A percentile compares a stretch with the other conserved stretches of the same genome.
phyloP scores from a whole-genome alignment of 768 basidiomycete species.

The Wakefieldia striispora region DNA sequence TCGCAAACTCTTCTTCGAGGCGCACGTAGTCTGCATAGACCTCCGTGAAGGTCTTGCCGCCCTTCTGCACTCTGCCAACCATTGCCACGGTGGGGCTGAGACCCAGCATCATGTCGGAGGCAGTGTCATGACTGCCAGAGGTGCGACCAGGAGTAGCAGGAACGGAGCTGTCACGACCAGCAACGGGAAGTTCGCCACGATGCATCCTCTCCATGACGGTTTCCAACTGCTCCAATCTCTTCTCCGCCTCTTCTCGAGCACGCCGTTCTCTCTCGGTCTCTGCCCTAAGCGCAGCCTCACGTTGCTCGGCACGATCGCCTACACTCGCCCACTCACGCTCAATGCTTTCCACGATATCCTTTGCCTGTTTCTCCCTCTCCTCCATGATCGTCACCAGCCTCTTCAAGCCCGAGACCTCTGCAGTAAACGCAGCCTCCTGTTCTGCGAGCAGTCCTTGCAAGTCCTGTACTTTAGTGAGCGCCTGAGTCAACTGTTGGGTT shows the following conservation, averaged over 20 bases:
- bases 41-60: slow-evolving; percentile 89
- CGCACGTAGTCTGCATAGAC: slow-evolving; percentile 89
- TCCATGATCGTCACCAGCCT: slow-evolving; percentile 84
- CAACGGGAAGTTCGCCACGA: slow-evolving; percentile 66
- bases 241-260: slow-evolving; percentile 69
- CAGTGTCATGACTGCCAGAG: slow-evolving; percentile 38
- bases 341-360: slow-evolving; percentile 76
- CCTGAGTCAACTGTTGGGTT: slow-evolving; percentile 72
- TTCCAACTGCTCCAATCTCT: slow-evolving; percentile 67
- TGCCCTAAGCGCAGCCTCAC: slow-evolving; percentile 64
- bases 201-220: slow-evolving; percentile 69
- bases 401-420: slow-evolving; percentile 70
- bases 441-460: slow-evolving; percentile 78
- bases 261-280: slow-evolving; percentile 71
- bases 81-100: slow-evolving; percentile 88
- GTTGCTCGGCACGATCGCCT: slow-evolving; percentile 63
- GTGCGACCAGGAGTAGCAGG: slow-evolving; percentile 44
- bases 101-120: slow-evolving; percentile 57
- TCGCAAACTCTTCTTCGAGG: slow-evolving; percentile 77
- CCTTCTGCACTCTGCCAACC: slow-evolving; percentile 76
- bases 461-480: slow-evolving; percentile 71
- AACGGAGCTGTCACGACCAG: slow-evolving; percentile 39
- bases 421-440: slow-evolving; percentile 78
- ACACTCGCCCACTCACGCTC: slow-evolving; percentile 81
- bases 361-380: slow-evolving; percentile 81